Percentiles rank a stretch among this genome's conserved stretches.
Conservation (phyloP, 225 moss, liverwort and hornwort genomes). For the Sphagnum tenellum region DNA sequence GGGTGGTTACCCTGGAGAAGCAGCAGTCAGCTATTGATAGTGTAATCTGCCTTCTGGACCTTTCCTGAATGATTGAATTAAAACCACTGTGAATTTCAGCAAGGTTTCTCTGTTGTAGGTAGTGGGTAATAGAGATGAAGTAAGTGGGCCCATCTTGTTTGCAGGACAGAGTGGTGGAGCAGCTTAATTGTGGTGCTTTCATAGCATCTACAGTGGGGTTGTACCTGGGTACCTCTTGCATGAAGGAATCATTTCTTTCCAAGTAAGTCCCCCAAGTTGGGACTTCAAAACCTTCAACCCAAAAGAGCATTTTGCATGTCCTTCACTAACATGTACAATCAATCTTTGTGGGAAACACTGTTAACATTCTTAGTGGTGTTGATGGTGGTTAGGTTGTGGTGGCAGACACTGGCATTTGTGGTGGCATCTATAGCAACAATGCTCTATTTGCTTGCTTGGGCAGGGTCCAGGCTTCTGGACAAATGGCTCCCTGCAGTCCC, state of each 20-base stretch:
- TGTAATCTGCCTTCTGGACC: slow-evolving; percentile 29
- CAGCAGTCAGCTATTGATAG: slow-evolving; percentile 39
- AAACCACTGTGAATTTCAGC: no score
- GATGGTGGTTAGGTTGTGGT: slow-evolving; percentile 38
- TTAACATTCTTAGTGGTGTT: neutral
- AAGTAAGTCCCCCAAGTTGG: slow-evolving; percentile 15
- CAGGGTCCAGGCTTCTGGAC: slow-evolving; percentile 38
- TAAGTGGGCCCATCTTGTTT: neutral
- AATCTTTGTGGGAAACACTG: no score
- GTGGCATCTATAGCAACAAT: slow-evolving; percentile 60
- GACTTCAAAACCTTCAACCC: no score
- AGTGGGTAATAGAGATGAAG: no score
- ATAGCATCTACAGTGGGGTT: slow-evolving; percentile 41
- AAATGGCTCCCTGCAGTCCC: slow-evolving; percentile 55
- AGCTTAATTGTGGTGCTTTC: slow-evolving; percentile 74
- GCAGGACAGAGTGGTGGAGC: slow-evolving; percentile 65
- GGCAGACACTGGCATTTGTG: slow-evolving; percentile 23
- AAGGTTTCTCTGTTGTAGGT: no score
- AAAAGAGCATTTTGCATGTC: no score
- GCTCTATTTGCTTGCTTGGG: slow-evolving; percentile 65
- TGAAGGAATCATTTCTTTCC: slow-evolving; percentile 21
- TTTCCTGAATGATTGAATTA: no score
- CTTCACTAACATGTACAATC: no score
- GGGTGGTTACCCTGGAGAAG: slow-evolving; percentile 47
- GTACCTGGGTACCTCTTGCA: slow-evolving; percentile 17